Conservation (phyloP, 1,139 yeast species). For the Zygosaccharomyces pseudobailii region DNA sequence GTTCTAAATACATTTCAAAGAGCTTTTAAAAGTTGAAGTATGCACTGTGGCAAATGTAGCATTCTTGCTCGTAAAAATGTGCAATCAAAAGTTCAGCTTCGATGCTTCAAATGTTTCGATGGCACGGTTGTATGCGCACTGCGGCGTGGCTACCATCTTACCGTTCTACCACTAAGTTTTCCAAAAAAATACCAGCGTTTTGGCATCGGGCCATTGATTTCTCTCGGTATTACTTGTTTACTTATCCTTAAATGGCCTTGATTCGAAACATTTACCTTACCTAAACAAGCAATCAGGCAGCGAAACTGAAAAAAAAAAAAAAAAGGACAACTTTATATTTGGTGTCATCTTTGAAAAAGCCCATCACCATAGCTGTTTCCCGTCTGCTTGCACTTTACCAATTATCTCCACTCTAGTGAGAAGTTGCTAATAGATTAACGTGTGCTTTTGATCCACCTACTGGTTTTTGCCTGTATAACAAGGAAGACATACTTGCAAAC, state of each 20-base stretch:
- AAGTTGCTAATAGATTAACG: background rate
- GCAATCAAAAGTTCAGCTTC: background rate
- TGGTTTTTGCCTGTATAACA: background rate
- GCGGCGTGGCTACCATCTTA: background rate
- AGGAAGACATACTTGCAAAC: background rate
- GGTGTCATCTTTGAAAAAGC: background rate
- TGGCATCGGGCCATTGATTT: background rate
- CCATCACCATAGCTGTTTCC: background rate
- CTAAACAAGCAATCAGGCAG: conserved; percentile 1
- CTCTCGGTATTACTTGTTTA: conserved; percentile 1
- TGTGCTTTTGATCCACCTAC: background rate
- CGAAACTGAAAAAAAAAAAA: background rate
- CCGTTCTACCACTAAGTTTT: background rate
- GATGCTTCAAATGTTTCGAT: background rate
- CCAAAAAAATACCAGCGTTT: background rate
- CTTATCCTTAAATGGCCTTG: conserved; percentile 1
- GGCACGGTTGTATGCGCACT: background rate
- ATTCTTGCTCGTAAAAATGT: background rate
- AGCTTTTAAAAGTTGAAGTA: background rate
- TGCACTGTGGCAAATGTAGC: background rate
- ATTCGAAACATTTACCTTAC: conserved; percentile 3
- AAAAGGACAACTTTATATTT: background rate
- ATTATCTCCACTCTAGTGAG: too few relatives aligned
- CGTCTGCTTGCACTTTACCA: background rate
- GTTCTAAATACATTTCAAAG: conserved; percentile 3